Conservation (phyloP, 2,329 filamentous ascomycete genomes). For the Fusarium begoniae region DNA sequence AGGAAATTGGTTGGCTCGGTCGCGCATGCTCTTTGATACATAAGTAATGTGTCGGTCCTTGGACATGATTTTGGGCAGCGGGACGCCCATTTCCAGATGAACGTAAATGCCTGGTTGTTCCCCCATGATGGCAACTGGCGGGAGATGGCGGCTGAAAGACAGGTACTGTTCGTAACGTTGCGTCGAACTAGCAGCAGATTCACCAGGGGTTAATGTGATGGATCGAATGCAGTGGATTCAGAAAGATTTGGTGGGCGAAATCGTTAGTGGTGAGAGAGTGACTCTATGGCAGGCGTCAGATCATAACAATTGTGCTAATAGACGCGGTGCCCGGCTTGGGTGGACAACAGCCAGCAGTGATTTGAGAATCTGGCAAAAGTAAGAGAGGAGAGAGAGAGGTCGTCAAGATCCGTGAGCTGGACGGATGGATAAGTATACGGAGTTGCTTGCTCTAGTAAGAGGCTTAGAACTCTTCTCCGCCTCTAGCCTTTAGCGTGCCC, state of each 20-base stretch:
- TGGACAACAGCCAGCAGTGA: neutral
- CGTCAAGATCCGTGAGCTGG: constrained; percentile 5
- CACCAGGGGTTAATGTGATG: neutral
- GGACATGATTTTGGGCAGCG: constrained; percentile 56
- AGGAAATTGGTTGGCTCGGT: constrained; percentile 54
- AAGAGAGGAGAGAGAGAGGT: neutral
- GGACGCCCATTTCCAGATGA: constrained; percentile 62
- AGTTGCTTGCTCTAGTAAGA: constrained; percentile 9
- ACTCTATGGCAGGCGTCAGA: neutral
- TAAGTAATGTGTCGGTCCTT: constrained; percentile 58
- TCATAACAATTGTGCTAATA: neutral
- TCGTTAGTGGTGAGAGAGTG: neutral
- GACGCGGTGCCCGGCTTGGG: neutral
- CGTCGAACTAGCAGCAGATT: neutral
- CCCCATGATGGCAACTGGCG: constrained; percentile 31
- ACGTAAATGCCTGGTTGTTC: constrained; percentile 54
- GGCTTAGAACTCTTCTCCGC: constrained; percentile 34
- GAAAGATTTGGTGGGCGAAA: neutral
- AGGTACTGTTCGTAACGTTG: neutral
- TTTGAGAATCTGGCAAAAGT: neutral
- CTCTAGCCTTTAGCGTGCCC: constrained; percentile 12
- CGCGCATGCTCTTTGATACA: constrained; percentile 56
- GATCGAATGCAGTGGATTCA: neutral
- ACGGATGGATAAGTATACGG: constrained; percentile 10
- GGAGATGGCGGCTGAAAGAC: neutral